Evolutionary conservation across 2,329 filamentous ascomycete species (phyloP).

Genomic region (Ophiostoma ulmi): DNA sequence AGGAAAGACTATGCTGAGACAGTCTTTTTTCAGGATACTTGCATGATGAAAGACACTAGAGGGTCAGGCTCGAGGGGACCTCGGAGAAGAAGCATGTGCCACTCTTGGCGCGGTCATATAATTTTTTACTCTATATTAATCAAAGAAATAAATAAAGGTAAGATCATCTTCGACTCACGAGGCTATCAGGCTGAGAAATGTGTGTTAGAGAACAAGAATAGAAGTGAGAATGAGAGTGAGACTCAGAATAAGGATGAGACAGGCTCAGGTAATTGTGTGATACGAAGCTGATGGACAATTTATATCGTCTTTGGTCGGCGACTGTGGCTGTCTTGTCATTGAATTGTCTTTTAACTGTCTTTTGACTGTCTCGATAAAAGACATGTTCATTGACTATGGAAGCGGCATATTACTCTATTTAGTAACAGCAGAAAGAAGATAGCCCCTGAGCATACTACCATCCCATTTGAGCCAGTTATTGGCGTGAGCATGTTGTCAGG

Average conservation of each 20-base stretch:
- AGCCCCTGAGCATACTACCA: too few species aligned
- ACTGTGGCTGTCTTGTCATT: not conserved
- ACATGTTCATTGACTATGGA: not conserved
- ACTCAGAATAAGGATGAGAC: not conserved
- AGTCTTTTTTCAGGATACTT: not conserved
- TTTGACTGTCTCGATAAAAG: not conserved
- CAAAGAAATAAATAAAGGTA: not conserved
- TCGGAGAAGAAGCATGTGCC: not conserved
- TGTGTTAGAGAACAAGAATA: not conserved
- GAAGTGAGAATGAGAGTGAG: not conserved
- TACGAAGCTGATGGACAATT: not conserved
- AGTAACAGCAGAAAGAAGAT: not conserved
- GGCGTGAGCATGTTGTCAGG: not conserved
- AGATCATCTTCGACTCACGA: not conserved
- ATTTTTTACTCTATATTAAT: too few species aligned
- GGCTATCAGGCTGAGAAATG: not conserved
- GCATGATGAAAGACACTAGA: not conserved
- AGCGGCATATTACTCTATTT: not conserved
- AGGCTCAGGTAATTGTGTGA: not conserved
- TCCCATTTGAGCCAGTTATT: not conserved
- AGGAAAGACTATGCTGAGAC: not conserved
- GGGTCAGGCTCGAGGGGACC: not conserved
- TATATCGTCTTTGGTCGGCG: slow-evolving; percentile 3
- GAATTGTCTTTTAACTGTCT: not conserved
- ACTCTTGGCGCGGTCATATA: not conserved